Percentiles rank a stretch among this genome's conserved stretches.
Conservation (phyloP, 78 protist genomes). For the Cavenderia fasciculata region DNA sequence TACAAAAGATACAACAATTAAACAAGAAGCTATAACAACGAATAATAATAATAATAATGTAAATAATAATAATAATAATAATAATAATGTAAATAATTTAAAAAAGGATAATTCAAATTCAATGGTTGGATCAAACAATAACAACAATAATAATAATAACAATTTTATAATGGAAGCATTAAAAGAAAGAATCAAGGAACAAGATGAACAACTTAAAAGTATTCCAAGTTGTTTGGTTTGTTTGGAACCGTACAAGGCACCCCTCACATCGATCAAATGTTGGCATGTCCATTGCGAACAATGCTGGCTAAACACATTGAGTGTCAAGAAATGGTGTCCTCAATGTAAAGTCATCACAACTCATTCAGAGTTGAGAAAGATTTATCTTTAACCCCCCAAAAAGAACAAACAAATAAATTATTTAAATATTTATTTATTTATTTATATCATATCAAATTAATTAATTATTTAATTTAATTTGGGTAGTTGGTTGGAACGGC, state of each 20-base stretch:
- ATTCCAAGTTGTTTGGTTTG: slow-evolving; percentile 77
- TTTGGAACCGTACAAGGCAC: slow-evolving; percentile 38
- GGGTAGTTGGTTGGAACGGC: too few relatives aligned
- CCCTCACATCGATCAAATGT: slow-evolving; percentile 72
- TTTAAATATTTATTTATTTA: too few relatives aligned
- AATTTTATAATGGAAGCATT: slow-evolving; percentile 31
- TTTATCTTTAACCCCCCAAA: slow-evolving; percentile 77
- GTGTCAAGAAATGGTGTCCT: slow-evolving; percentile 80
- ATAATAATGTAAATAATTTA: not conserved
- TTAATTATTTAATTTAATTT: too few relatives aligned
- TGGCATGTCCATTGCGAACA: slow-evolving; percentile 86
- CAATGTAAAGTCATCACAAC: slow-evolving; percentile 80
- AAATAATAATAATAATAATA: not conserved
- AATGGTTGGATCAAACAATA: not conserved
- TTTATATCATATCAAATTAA: too few relatives aligned
- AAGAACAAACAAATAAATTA: too few relatives aligned
- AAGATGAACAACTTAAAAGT: slow-evolving; percentile 22
- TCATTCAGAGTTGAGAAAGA: slow-evolving; percentile 76
- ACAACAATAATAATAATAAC: not conserved
- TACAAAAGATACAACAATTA: not conserved
- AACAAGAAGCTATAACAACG: not conserved
- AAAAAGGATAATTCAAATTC: not conserved
- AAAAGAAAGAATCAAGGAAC: slow-evolving; percentile 64
- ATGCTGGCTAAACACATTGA: slow-evolving; percentile 80
- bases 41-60: not conserved